Evolutionary conservation across 208 protist species (phyloP).

Genomic region (Leishmania turanica): DNA sequence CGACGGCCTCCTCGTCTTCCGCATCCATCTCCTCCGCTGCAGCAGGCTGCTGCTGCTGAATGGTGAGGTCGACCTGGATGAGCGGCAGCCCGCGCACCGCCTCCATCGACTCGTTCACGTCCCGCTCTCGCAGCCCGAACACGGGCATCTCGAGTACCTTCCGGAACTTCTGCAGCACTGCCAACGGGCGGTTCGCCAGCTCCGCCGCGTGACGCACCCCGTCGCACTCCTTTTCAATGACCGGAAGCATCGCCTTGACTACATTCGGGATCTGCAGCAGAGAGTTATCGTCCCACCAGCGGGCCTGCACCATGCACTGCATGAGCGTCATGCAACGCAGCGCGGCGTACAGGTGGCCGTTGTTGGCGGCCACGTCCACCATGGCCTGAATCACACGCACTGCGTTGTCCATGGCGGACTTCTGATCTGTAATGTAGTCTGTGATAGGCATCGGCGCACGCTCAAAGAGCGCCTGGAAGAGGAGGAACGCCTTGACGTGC

Average conservation of each 20-base stretch:
- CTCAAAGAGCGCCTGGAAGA: constrained; percentile 98
- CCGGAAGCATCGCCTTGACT: constrained; percentile 68
- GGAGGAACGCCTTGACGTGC: constrained; percentile 97
- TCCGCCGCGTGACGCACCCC: constrained; percentile 68
- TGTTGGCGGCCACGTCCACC: constrained; percentile 96
- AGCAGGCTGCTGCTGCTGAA: constrained; percentile 30
- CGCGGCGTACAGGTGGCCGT: constrained; percentile 89
- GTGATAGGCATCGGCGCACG: constrained; percentile 93
- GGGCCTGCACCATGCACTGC: constrained; percentile 96
- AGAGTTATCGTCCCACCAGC: constrained; percentile 86
- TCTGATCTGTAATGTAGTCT: constrained; percentile 99
- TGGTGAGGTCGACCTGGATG: constrained; percentile 71
- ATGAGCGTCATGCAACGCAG: constrained; percentile 93
- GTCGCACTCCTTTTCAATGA: constrained; percentile 50
- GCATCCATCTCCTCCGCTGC: background rate
- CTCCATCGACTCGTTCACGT: constrained; percentile 78
- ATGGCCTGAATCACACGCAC: constrained; percentile 96
- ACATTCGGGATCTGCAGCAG: constrained; percentile 91
- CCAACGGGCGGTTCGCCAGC: constrained; percentile 70
- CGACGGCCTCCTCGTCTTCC: constrained; percentile 39
- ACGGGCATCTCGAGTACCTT: constrained; percentile 50
- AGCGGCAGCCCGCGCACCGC: constrained; percentile 75
- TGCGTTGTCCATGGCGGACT: constrained; percentile 97
- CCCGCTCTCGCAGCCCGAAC: constrained; percentile 44
- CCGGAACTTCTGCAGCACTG: constrained; percentile 45